Conservation (phyloP, 2,329 filamentous ascomycete genomes). For the Paecilomyces dactylethromorphus region DNA sequence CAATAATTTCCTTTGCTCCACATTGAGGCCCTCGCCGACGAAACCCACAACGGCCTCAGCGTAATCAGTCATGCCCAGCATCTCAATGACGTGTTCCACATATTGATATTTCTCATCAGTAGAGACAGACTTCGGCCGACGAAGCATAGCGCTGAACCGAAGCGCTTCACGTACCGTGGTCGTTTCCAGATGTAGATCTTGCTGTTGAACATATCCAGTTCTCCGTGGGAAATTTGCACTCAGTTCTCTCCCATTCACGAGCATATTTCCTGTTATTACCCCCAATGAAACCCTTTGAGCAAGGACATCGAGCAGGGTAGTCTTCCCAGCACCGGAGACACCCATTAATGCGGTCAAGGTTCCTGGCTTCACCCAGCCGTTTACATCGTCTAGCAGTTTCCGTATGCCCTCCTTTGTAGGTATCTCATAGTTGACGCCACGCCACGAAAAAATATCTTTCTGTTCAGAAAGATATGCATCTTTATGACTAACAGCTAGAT, state of each 20-base stretch:
- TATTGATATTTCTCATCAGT: constrained; percentile 75
- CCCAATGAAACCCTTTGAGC: constrained; percentile 84
- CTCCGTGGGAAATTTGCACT: constrained; percentile 85
- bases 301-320: constrained; percentile 78
- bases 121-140: constrained; percentile 68
- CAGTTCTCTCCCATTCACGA: constrained; percentile 67
- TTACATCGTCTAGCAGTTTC: constrained; percentile 74
- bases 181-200: constrained; percentile 80
- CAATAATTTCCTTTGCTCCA: constrained; percentile 65
- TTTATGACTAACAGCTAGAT: constrained; percentile 8
- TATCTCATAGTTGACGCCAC: constrained; percentile 75
- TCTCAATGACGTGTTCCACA: constrained; percentile 82
- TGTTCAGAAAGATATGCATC: constrained; percentile 52
- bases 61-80: constrained; percentile 84
- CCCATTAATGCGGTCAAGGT: constrained; percentile 83
- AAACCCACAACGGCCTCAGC: constrained; percentile 88
- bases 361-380: constrained; percentile 91
- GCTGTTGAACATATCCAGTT: constrained; percentile 87
- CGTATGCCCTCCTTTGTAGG: constrained; percentile 70
- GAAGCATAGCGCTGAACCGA: constrained; percentile 76
- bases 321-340: constrained; percentile 82
- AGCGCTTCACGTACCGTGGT: constrained; percentile 84
- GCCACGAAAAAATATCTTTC: constrained; percentile 79
- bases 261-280: constrained; percentile 82
- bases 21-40: constrained; percentile 68